These are phyloP conservation scores for Peniophora sp. DNA, from an alignment of 1,284 basidiomycete genomes.

Conservation along the genomic window DNA sequence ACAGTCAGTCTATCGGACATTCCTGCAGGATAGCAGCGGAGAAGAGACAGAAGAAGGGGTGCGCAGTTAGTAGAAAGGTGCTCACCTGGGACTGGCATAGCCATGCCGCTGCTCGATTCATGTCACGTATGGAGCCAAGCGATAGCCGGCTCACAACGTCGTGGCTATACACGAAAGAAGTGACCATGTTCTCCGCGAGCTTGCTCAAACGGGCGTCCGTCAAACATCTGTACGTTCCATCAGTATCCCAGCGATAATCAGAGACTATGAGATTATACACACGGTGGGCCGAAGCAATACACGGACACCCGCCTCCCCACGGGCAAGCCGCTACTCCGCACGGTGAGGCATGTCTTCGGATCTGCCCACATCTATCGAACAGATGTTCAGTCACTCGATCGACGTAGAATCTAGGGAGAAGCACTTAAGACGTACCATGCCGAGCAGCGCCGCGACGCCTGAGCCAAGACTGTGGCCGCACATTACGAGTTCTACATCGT, in stretches of 20 bases:
- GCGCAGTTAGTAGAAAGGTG: too few relatives aligned
- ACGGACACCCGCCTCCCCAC: conserved; percentile 59
- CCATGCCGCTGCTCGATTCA: conserved; percentile 71
- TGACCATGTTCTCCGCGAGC: conserved; percentile 53
- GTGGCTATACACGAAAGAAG: conserved; percentile 75
- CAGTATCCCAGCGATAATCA: background rate
- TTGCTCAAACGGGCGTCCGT: conserved; percentile 47
- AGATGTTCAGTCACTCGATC: background rate
- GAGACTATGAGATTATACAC: conserved; percentile 23
- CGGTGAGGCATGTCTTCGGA: conserved; percentile 66
- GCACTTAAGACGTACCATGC: conserved; percentile 40
- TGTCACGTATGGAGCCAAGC: conserved; percentile 70
- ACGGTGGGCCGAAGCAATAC: conserved; percentile 79
- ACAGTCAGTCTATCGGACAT: too few relatives aligned
- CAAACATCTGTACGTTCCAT: conserved; percentile 37
- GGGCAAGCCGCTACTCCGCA: conserved; percentile 64
- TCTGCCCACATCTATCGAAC: conserved; percentile 72
- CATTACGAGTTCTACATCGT: conserved; percentile 51
- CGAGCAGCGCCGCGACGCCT: conserved; percentile 74
- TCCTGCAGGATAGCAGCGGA: too few relatives aligned
- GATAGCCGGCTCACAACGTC: conserved; percentile 77
- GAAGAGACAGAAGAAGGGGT: too few relatives aligned
- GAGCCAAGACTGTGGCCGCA: conserved; percentile 88
- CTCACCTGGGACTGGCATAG: conserved; percentile 55
- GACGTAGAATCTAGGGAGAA: background rate